Evolutionary conservation across 2,329 filamentous ascomycete genomes (phyloP).

Genomic region (Ascochyta viciae-villosae): DNA sequence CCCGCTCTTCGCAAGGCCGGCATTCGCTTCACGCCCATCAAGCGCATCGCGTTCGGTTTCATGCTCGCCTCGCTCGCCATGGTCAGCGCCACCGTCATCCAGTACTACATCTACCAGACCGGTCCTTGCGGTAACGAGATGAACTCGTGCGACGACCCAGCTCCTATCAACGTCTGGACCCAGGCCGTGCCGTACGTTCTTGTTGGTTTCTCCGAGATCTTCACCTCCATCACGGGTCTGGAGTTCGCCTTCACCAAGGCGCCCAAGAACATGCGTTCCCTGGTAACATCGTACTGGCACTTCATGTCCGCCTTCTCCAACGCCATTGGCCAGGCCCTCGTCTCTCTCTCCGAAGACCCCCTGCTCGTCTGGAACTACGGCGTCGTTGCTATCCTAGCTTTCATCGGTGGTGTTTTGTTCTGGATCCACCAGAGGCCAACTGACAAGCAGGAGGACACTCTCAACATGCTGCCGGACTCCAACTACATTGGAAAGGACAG

Average conservation of each 20-base stretch:
- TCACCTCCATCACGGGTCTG: constrained; percentile 67
- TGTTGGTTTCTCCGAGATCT: constrained; percentile 64
- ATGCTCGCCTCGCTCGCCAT: constrained; percentile 56
- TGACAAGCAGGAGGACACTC: constrained; percentile 71
- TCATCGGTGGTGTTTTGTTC: constrained; percentile 68
- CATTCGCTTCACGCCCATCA: constrained; percentile 61
- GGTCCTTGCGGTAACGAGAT: constrained; percentile 67
- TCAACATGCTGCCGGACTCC: constrained; percentile 65
- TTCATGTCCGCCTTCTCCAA: constrained; percentile 74
- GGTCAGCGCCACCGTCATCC: constrained; percentile 59
- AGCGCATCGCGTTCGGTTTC: constrained; percentile 62
- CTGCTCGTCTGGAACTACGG: constrained; percentile 76
- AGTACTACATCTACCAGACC: constrained; percentile 68
- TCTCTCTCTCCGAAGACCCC: constrained; percentile 67
- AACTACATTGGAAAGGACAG: constrained; percentile 43
- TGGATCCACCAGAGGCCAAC: constrained; percentile 72
- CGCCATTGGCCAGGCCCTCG: constrained; percentile 74
- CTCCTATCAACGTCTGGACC: constrained; percentile 70
- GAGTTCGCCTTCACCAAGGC: constrained; percentile 82
- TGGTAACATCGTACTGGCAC: constrained; percentile 73
- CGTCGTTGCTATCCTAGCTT: constrained; percentile 66
- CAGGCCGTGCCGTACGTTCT: constrained; percentile 60
- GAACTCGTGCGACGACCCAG: constrained; percentile 59
- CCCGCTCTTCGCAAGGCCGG: constrained; percentile 56
- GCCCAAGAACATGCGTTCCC: constrained; percentile 79